These are phyloP conservation scores for Bipolaris gigantea DNA, from an alignment of 2,329 filamentous ascomycete genomes.

Conservation along the genomic window DNA sequence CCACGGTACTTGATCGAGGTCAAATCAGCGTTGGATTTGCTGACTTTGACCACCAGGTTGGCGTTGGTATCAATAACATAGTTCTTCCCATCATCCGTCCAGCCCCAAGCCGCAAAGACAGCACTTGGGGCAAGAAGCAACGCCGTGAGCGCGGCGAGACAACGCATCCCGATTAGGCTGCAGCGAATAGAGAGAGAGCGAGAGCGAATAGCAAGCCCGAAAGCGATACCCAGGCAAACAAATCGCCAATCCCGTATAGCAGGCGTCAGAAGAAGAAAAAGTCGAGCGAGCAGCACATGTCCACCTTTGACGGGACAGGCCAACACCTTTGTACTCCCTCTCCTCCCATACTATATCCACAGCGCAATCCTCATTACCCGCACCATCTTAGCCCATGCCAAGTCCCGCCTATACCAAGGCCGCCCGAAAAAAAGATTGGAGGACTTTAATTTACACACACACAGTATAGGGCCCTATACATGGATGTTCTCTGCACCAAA, in stretches of 20 bases:
- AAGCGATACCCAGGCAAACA: neutral
- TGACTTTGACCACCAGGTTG: constrained; percentile 33
- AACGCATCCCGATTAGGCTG: constrained; percentile 15
- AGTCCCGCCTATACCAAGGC: no score
- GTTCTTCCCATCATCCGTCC: constrained; percentile 44
- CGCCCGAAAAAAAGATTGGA: neutral
- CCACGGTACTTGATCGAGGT: constrained; percentile 63
- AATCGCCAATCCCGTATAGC: neutral
- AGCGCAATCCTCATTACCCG: neutral
- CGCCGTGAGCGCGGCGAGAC: constrained; percentile 16
- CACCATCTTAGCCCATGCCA: no score
- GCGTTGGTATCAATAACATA: constrained; percentile 44
- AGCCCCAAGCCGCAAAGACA: constrained; percentile 47
- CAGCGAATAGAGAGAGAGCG: neutral
- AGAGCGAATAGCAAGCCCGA: neutral
- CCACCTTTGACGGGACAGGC: neutral
- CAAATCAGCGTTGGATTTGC: constrained; percentile 60
- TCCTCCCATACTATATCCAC: neutral
- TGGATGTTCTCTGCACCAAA: no score
- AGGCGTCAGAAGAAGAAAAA: neutral
- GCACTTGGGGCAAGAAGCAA: constrained; percentile 30
- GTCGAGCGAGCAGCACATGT: neutral
- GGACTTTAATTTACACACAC: no score
- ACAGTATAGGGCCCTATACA: no score
- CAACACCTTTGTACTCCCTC: neutral